Base-by-base conservation (phyloP, 2,329 filamentous ascomycete genomes). In the Alternaria solani region DNA sequence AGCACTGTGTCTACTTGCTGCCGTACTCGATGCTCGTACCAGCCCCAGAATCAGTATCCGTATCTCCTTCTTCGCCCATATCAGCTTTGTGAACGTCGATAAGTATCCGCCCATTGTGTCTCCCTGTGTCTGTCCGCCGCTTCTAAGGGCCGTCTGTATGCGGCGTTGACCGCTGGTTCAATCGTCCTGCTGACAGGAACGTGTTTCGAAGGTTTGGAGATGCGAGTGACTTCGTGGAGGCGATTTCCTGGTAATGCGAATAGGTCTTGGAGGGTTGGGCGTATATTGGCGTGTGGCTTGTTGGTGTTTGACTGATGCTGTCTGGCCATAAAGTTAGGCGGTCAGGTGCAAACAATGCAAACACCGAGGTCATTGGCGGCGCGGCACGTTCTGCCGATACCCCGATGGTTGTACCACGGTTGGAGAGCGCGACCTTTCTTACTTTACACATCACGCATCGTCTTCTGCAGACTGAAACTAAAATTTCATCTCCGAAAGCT, bases 1-100 rank as follows among this genome's bases (percentile, higher is more conserved):
- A 75, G 69, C 65, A 26, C 47, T 26, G 25, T 51, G 34, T 9
- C 36, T 26, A 28, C 43, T 32, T 39, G 26, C 9, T n/a, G 32
- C 18, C 14, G 34, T 25, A 26, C 42, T 28, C 25, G 25, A 36
- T 23, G 26, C 57, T 78, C 89, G 70, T 90, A 97, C 94, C 81
- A 97, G 87, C 74, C 94, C 94, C 62, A 97, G 82, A 70, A 97
- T 97, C 79, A 99, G 82, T 82, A 99, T 99, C 72, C 95, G 86
- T 67, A 97, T 97, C 83, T 99, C 95, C 84, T 98, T 99, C 85
- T 98, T 98, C 42, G 91, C 84, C 89, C 91, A 98, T 64, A 77
- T 70, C 36, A 76, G 55, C 49, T 66, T 64, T 55, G 64, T 63
- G 9, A 77, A 72, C 30, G 71, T 75, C 20, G 75, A 77, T 39